Conservation (phyloP, 139 green algal genomes). For the Chlamydomonas sphaeroides region DNA sequence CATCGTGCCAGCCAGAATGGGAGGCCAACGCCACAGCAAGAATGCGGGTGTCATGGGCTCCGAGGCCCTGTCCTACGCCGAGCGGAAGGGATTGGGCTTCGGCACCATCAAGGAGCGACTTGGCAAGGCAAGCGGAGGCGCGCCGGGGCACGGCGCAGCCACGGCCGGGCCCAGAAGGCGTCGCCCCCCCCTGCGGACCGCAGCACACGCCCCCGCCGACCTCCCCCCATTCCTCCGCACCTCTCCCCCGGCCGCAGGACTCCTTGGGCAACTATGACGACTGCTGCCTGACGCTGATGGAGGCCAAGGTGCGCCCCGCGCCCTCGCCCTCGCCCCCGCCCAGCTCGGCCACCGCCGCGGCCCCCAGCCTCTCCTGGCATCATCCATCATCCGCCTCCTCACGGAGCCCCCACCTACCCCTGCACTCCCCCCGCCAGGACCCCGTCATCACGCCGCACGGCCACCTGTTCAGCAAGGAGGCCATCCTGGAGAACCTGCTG, state of each 20-base stretch:
- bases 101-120: slow-evolving; percentile 89
- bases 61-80: slow-evolving; percentile 86
- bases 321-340: too few relatives aligned
- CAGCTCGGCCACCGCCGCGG: too few relatives aligned
- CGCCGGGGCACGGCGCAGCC: too few relatives aligned
- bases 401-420: background rate
- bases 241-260: slow-evolving; percentile 79
- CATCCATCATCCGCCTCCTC: too few relatives aligned
- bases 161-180: too few relatives aligned
- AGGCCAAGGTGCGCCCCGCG: slow-evolving; percentile 76
- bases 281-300: slow-evolving; percentile 85
- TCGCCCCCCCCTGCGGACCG: too few relatives aligned
- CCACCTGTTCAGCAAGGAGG: slow-evolving; percentile 86
- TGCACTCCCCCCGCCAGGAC: slow-evolving; percentile 63
- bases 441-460: slow-evolving; percentile 85
- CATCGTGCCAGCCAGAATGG: slow-evolving; percentile 50
- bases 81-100: slow-evolving; percentile 83
- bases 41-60: slow-evolving; percentile 92
- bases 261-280: slow-evolving; percentile 90
- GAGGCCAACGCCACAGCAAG: slow-evolving; percentile 84
- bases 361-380: too few relatives aligned
- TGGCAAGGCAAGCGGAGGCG: slow-evolving; percentile 91
- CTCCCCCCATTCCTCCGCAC: background rate
- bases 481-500: slow-evolving; percentile 88
- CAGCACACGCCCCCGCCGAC: background rate